Evolutionary conservation across 2,329 filamentous ascomycete genomes (phyloP), one percentile per base, ranked within the genome.

Genomic region (Aspergillus fumigatus): DNA sequence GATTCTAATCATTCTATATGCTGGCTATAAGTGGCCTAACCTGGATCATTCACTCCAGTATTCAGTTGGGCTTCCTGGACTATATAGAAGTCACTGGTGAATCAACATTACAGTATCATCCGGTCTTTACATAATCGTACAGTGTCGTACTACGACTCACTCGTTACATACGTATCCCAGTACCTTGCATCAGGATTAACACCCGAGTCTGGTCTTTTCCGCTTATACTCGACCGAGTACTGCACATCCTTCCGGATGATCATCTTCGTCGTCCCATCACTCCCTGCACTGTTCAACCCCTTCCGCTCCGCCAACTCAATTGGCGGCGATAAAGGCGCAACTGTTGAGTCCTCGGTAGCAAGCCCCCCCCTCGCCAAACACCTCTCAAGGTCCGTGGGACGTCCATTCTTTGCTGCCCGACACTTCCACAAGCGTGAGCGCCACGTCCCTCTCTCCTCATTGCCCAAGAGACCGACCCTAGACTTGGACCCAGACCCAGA

Each of bases 181-280:
- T 51, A 45, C 38, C 55, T 52, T 27, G 51, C 60, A 48, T 67
- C 65, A 54, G 57, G 56, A 47, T 57, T 47, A 35, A 26, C 6
- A 8, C 45, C 32, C 27, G 47, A 32, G 6, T 49, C 32, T 19
- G 54, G 50, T 40, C 35, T 47, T 25, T 38, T 23, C 43, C 50
- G 50, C 47, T 67, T 65, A 60, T 64, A 70, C 56, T 70, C 63
- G 43, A 70, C 59, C 4, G 67, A 64, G 51, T 69, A 70, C 47
- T 64, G 59, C 32, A 73, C 62, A 53, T 73, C 70, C 56, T 73
- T 73, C 49, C 65, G 63, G 48, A 73, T 73, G 26, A 71, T 67
- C 70, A 73, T 70, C 56, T 55, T 64, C 9, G 60, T 56, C 19
- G 51, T 62, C 10, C 57, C 60, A 38, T 59, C 57, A 53, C 60